phyloP scores from a whole-genome alignment of 225 moss, liverwort and hornwort species.

The Marchantia polymorpha region DNA sequence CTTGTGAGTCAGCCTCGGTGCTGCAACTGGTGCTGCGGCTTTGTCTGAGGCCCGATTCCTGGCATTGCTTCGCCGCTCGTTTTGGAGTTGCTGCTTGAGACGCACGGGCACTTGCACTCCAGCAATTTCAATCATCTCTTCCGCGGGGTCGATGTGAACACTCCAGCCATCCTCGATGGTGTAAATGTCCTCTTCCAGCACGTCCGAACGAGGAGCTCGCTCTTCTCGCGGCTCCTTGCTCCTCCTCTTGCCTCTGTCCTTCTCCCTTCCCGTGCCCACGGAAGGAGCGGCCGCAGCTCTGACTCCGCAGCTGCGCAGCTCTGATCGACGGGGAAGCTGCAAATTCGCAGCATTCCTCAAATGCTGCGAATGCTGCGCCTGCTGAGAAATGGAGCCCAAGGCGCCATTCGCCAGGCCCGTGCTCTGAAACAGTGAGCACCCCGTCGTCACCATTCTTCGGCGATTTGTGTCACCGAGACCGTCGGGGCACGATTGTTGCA shows the following conservation, averaged over 20 bases:
- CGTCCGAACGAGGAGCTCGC: constrained; percentile 17
- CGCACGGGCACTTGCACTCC: constrained; percentile 79
- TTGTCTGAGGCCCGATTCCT: neutral
- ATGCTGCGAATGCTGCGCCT: neutral
- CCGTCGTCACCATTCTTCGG: constrained; percentile 3
- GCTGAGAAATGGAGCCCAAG: neutral
- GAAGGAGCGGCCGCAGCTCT: neutral
- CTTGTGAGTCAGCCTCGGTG: constrained; percentile 79
- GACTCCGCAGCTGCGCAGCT: neutral
- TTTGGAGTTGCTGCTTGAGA: constrained; percentile 72
- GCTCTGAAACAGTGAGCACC: neutral
- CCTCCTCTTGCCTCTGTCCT: constrained; percentile 8
- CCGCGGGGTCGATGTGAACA: constrained; percentile 32
- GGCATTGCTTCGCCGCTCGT: constrained; percentile 26
- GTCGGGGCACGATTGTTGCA: no score
- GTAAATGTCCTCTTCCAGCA: constrained; percentile 41
- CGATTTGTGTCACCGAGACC: no score
- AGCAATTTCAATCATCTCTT: constrained; percentile 71
- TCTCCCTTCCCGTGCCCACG: neutral
- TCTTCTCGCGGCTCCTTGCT: constrained; percentile 2
- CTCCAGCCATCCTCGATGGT: constrained; percentile 48
- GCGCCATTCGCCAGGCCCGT: neutral
- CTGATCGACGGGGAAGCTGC: neutral
- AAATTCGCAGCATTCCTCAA: neutral
- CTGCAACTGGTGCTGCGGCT: constrained; percentile 23